Evolutionary conservation across 768 basidiomycete genomes (phyloP).

Genomic region (Psilocybe tampanensis): DNA sequence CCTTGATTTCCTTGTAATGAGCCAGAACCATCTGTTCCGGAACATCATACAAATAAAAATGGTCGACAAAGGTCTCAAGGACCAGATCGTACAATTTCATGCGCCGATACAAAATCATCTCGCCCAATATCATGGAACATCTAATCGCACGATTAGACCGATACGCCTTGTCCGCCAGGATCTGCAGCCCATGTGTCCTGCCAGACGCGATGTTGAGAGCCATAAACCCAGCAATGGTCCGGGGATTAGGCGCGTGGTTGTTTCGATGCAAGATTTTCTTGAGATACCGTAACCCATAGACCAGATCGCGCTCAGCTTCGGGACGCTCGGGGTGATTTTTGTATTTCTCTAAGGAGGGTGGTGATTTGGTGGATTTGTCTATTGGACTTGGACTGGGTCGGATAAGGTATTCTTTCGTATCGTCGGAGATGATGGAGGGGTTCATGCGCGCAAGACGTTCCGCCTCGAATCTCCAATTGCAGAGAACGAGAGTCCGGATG

Average conservation of each 20-base stretch:
- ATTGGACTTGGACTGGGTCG: no score
- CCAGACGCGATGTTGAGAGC: constrained; percentile 35
- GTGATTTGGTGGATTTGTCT: no score
- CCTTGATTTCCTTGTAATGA: constrained; percentile 7
- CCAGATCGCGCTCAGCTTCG: constrained; percentile 19
- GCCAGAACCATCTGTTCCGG: constrained; percentile 40
- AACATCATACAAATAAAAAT: constrained; percentile 57
- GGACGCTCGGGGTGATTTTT: not conserved
- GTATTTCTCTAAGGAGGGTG: not conserved
- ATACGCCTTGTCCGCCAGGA: constrained; percentile 35
- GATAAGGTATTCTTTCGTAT: no score
- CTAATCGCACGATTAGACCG: constrained; percentile 16
- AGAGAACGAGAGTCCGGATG: no score
- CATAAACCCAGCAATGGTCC: constrained; percentile 36
- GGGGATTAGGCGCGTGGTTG: constrained; percentile 24
- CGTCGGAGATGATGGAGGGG: no score
- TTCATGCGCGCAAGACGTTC: no score
- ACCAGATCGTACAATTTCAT: constrained; percentile 29
- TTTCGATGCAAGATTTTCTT: constrained; percentile 17
- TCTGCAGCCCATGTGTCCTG: constrained; percentile 31
- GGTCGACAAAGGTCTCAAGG: constrained; percentile 47
- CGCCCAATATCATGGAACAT: constrained; percentile 34
- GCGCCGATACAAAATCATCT: constrained; percentile 45
- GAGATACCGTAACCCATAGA: constrained; percentile 23
- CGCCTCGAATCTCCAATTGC: no score